Base-by-base conservation (phyloP, 179 eudicot genomes). In the Silene coronaria region DNA sequence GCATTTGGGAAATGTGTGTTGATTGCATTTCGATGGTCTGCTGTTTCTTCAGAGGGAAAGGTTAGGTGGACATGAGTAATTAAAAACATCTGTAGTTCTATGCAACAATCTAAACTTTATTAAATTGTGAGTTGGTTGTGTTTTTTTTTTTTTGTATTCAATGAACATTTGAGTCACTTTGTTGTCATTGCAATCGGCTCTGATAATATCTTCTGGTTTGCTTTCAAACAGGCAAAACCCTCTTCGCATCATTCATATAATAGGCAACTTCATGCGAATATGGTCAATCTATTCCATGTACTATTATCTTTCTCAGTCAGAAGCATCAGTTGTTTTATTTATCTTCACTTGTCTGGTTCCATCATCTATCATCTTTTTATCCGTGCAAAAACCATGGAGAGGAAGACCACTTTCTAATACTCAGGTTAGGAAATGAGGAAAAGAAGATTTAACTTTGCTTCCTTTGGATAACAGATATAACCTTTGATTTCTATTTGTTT, bases 281-380 rank as follows among this genome's bases (percentile, higher is more conserved):
- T 94, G 97, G 98, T 94, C 98, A 19, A 80, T 94, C 58, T 94
- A 94, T 84, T 91, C 97, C 81, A 90, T 92, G 94, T 90, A 90
- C 85, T 77, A 77, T 68, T 92, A 90, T 82, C 81, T 91, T 84
- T 85, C 91, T 24, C 88, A 87, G 76, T 82, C 97, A 36, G 97
- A 92, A 80, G 89, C 96, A 77, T 94, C 97, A 38, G 96, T 84
- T 79, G 90, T 89, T 30, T 86, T 94, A 60, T 94, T 91, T 75
- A 91, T 89, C 77, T 94, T 94, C 83, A 81, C 89, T 83, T 94
- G 98, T 77, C 80, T 94, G 30, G 87, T 90, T 75, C 97, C 98
- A 11, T 87, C 98, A 60, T 80, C 91, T 45, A 64, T 92, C 63
- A n/a, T 90, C 69, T 87, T 94, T 86, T 78, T 94, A 82, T 74